phyloP scores from a whole-genome alignment of 495 filamentous ascomycete species.

The Geoglossum glabrum region DNA sequence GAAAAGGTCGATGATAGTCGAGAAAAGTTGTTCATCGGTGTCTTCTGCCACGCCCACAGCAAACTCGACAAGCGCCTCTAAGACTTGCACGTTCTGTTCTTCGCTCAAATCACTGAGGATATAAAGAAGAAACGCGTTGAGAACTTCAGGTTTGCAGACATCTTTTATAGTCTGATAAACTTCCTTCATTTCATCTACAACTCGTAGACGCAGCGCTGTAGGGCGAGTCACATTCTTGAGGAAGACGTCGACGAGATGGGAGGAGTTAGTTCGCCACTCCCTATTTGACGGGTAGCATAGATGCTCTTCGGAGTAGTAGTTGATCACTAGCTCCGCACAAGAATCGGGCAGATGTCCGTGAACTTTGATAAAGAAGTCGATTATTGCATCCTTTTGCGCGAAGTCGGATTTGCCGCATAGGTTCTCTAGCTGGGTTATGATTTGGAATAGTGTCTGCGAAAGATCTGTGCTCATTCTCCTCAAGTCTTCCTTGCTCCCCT shows the following conservation, averaged over 20 bases:
- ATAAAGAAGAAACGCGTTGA: slow-evolving; percentile 20
- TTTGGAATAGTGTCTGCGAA: slow-evolving; percentile 12
- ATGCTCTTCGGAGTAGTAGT: slow-evolving; percentile 36
- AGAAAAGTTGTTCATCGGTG: slow-evolving; percentile 28
- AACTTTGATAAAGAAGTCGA: slow-evolving; percentile 47
- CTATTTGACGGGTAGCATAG: slow-evolving; percentile 52
- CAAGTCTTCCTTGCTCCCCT: slow-evolving; percentile 9
- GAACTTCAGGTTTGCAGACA: slow-evolving; percentile 22
- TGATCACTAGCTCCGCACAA: slow-evolving; percentile 33
- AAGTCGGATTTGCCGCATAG: slow-evolving; percentile 27
- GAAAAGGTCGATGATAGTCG: slow-evolving; percentile 29
- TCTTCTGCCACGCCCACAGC: slow-evolving; percentile 27
- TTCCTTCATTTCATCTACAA: slow-evolving; percentile 40
- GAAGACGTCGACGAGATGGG: slow-evolving; percentile 40
- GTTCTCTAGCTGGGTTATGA: slow-evolving; percentile 20
- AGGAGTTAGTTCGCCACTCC: slow-evolving; percentile 44
- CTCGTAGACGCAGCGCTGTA: slow-evolving; percentile 40
- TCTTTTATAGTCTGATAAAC: slow-evolving; percentile 32
- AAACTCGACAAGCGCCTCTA: slow-evolving; percentile 31
- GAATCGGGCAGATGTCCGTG: slow-evolving; percentile 36
- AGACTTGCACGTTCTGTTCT: slow-evolving; percentile 31
- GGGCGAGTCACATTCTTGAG: slow-evolving; percentile 41
- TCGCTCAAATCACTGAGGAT: slow-evolving; percentile 25
- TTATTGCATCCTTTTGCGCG: slow-evolving; percentile 37
- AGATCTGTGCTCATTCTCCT: slow-evolving; percentile 10